Conservation (phyloP, 257 asterid genomes). For the Paraleonurus japonicus region DNA sequence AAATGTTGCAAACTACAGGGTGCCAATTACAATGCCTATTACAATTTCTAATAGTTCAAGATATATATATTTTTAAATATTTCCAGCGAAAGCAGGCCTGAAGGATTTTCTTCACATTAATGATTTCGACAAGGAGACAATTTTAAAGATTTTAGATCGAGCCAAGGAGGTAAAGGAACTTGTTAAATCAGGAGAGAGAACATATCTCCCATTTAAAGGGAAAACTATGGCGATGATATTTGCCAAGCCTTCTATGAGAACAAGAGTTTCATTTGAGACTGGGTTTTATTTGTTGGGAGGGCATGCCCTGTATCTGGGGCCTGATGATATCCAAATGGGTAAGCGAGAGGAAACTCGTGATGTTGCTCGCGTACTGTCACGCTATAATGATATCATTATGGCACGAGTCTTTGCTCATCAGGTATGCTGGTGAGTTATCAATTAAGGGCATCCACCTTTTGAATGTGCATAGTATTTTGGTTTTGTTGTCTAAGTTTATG, state of each 20-base stretch:
- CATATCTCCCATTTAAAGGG: conserved; percentile 90
- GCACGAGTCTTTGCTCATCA: conserved; percentile 98
- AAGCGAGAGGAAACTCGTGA: conserved; percentile 99
- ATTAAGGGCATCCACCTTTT: conserved; percentile 14
- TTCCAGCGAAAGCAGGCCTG: conserved; percentile 65
- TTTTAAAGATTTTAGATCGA: conserved; percentile 68
- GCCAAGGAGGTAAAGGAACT: conserved; percentile 88
- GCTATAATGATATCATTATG: conserved; percentile 97
- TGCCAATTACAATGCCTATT: background rate
- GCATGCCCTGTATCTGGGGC: conserved; percentile 92
- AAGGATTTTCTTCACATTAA: conserved; percentile 80
- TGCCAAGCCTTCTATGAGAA: conserved; percentile 99
- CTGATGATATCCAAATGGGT: conserved; percentile 97
- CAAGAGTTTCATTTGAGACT: conserved; percentile 96
- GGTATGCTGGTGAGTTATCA: conserved; percentile 74
- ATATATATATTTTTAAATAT: background rate
- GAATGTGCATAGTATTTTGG: background rate
- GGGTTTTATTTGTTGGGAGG: conserved; percentile 96
- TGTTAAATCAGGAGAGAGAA: conserved; percentile 80
- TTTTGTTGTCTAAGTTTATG: background rate
- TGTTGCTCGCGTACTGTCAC: conserved; percentile 90
- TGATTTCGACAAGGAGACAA: conserved; percentile 80
- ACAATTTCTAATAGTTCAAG: background rate
- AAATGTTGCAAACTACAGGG: background rate
- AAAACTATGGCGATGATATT: conserved; percentile 98